Evolutionary conservation across 1,284 basidiomycete species (phyloP), one percentile per base, ranked within the genome.

Genomic region (Phenoliferia sp.): DNA sequence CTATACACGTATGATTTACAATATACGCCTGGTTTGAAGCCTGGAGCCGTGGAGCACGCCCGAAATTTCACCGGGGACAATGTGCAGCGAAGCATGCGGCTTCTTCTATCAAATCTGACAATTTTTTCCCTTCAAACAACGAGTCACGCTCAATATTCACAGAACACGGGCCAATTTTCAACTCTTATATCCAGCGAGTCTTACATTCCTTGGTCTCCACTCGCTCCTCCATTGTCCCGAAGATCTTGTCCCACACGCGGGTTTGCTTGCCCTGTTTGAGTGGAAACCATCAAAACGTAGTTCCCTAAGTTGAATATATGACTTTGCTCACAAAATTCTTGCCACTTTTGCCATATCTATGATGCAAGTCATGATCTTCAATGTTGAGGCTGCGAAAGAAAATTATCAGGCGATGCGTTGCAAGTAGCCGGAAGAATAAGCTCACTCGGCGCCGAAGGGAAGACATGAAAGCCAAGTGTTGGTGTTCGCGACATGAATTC

Each of bases 221-320:
- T 2, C 58, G 58, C 33, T 59, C 22, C 34, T 36, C 33, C 34
- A 15, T 36, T 2, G 76, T 77, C 5, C 75, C 75, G 54, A 76
- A 78, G 28, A 77, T 57, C 6, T 35, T 54, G 61, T 77, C 77
- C 76, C 76, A 78, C 15, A 77, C 19, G 7, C 72, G 52, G 0
- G 76, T 77, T 62, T 78, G 75, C 48, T 78, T 77, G n/a, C 76
- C 77, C 57, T n/a, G n/a, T n/a, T n/a, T n/a, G n/a, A n/a, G n/a
- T n/a, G n/a, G 76, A 78, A 64, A 76, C 76, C n/a, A 33, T 58
- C 26, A 28, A n/a, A 28, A 19, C 15, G 48, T 22, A 50, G 15
- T 4, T 19, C 6, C 22, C 19, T 6, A 16, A 26, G 28, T 6
- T 22, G 48, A 50, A 26, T 6, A 16, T 50, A 19, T 22, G 48